A percentile compares a stretch with the other conserved stretches of the same genome.
These are phyloP conservation scores for Curvularia sp. DNA, from an alignment of 2,329 filamentous ascomycete species.

Conservation along the genomic window DNA sequence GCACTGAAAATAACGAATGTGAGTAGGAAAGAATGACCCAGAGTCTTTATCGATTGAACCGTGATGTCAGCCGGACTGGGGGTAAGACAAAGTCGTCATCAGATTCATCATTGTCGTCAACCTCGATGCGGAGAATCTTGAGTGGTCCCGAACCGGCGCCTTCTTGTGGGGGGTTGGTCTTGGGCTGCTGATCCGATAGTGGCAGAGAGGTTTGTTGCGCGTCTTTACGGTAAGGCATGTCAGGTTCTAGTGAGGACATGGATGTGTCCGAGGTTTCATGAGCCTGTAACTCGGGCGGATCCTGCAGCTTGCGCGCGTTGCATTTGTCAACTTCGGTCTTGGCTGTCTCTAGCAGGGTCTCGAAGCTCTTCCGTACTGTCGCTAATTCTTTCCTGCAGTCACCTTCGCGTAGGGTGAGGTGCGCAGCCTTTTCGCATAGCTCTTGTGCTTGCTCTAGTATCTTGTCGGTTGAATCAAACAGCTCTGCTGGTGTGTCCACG, in stretches of 20 bases:
- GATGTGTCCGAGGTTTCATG: slow-evolving; percentile 31
- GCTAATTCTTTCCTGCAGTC: slow-evolving; percentile 80
- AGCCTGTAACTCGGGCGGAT: slow-evolving; percentile 18
- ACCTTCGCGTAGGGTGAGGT: slow-evolving; percentile 87
- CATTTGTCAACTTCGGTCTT: slow-evolving; percentile 49
- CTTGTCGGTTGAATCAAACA: slow-evolving; percentile 74
- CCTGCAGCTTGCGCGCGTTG: slow-evolving; percentile 26
- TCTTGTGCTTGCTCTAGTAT: slow-evolving; percentile 79
- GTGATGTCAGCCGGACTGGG: slow-evolving; percentile 47
- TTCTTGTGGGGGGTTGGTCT: slow-evolving; percentile 17
- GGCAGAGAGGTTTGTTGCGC: slow-evolving; percentile 24
- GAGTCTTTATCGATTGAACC: slow-evolving; percentile 21
- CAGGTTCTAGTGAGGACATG: slow-evolving; percentile 25
- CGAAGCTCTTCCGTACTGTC: slow-evolving; percentile 71
- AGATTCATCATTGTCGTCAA: slow-evolving; percentile 48
- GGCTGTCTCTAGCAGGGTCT: slow-evolving; percentile 68
- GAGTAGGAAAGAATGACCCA: slow-evolving; percentile 5
- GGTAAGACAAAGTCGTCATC: slow-evolving; percentile 48
- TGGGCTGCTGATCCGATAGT: slow-evolving; percentile 13
- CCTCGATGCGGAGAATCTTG: slow-evolving; percentile 45
- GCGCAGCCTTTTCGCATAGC: slow-evolving; percentile 84
- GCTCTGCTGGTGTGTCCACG: slow-evolving; percentile 30
- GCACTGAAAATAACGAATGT: slow-evolving; percentile 27
- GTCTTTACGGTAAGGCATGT: slow-evolving; percentile 25
- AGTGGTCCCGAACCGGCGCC: slow-evolving; percentile 13